Conservation (phyloP, 495 filamentous ascomycete species). For the Aspergillus asperescens region DNA sequence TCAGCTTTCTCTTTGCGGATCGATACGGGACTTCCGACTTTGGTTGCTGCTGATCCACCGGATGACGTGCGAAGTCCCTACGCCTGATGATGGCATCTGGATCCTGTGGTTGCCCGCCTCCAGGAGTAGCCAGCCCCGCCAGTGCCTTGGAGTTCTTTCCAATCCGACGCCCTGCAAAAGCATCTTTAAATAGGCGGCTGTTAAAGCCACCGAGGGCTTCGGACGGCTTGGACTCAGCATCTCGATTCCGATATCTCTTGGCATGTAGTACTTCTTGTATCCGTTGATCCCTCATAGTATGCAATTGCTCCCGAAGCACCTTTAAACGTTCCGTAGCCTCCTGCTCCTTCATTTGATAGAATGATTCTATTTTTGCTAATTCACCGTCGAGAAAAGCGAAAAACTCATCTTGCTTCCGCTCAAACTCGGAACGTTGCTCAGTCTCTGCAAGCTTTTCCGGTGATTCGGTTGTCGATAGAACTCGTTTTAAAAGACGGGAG, state of each 20-base stretch:
- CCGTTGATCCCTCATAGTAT: conserved; percentile 78
- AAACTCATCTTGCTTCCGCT: conserved; percentile 67
- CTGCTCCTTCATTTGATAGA: conserved; percentile 77
- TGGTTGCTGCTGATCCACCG: conserved; percentile 26
- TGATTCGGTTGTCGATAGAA: conserved; percentile 30
- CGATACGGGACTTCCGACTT: conserved; percentile 66
- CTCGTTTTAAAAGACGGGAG: conserved; percentile 34
- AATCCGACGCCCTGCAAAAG: conserved; percentile 35
- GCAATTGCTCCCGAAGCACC: conserved; percentile 70
- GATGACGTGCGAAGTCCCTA: conserved; percentile 64
- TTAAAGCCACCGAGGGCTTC: conserved; percentile 26
- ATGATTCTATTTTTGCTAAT: conserved; percentile 77
- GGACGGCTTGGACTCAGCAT: conserved; percentile 15
- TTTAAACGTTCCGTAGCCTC: conserved; percentile 68
- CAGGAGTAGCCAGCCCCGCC: conserved; percentile 46
- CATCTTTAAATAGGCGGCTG: conserved; percentile 23
- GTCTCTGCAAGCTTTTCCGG: conserved; percentile 31
- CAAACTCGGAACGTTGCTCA: conserved; percentile 45
- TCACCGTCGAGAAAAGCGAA: conserved; percentile 72
- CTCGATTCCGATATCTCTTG: conserved; percentile 28
- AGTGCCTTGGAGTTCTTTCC: conserved; percentile 56
- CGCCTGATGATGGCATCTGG: conserved; percentile 25
- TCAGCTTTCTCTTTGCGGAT: conserved; percentile 83
- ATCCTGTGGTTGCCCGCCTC: conserved; percentile 26
- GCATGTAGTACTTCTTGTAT: conserved; percentile 56